phyloP scores from a whole-genome alignment of 805 yeast genomes.

The Trichomonascus vanleenenianus region DNA sequence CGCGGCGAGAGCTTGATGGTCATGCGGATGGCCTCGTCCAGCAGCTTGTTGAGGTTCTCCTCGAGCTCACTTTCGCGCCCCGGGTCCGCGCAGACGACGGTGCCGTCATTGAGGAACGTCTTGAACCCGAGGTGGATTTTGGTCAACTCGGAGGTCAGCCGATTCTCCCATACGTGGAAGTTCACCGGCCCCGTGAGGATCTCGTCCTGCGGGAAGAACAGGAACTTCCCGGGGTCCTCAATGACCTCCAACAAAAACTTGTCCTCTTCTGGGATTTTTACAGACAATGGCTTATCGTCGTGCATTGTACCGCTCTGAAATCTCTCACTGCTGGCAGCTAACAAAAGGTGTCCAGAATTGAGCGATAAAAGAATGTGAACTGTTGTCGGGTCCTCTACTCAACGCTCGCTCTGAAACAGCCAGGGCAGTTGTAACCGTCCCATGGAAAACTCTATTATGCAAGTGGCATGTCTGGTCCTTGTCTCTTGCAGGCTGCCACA shows the following conservation, averaged over 20 bases:
- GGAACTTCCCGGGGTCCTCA: background rate
- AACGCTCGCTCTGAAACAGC: no score
- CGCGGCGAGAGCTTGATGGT: background rate
- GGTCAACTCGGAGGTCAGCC: conserved; percentile 1
- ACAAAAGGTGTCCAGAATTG: no score
- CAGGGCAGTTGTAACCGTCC: no score
- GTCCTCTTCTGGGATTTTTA: background rate
- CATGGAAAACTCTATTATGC: no score
- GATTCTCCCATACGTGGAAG: conserved; percentile 2
- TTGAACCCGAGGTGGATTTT: background rate
- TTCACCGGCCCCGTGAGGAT: conserved; percentile 2
- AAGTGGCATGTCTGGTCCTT: no score
- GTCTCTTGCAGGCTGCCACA: no score
- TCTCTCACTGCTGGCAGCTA: no score
- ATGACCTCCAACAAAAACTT: background rate
- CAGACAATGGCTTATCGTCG: background rate
- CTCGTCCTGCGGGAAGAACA: conserved; percentile 2
- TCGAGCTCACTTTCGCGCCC: background rate
- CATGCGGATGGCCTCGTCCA: conserved; percentile 1
- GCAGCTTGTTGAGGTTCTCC: background rate
- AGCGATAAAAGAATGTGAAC: no score
- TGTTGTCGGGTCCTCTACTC: no score
- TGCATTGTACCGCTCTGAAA: no score
- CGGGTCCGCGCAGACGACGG: conserved; percentile 1
- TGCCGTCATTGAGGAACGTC: conserved; percentile 1